Percentiles rank a stretch among this genome's conserved stretches.
Evolutionary conservation across 164 flowering plant species (phyloP).

Genomic region (Annona squamosa): DNA sequence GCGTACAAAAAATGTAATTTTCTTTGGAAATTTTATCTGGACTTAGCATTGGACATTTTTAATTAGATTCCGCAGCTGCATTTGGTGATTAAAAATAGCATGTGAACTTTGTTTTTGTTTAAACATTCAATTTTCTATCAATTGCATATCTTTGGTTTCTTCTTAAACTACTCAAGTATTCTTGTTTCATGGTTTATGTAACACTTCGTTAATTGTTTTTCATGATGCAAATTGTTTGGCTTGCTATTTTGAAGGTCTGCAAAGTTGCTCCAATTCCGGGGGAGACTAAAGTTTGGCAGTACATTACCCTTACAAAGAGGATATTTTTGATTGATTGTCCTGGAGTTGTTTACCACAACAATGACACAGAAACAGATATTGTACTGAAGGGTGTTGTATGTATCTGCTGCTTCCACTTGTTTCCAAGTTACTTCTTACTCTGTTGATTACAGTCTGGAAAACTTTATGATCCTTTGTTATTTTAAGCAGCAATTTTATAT

Average conservation of each 20-base stretch:
- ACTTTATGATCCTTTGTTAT: no score
- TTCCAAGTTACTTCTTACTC: neutral
- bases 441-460: neutral
- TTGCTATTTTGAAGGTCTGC: conserved; percentile 61
- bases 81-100: neutral
- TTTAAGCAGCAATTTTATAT: neutral
- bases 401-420: conserved; percentile 9
- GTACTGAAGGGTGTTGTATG: conserved; percentile 99
- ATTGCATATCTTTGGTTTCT: neutral
- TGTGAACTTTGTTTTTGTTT: neutral
- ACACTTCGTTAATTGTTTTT: neutral
- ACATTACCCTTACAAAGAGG: conserved; percentile 90
- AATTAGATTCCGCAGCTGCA: neutral
- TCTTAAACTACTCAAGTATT: no score
- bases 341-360: conserved; percentile 94
- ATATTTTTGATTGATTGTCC: conserved; percentile 98
- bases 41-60: neutral
- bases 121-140: neutral
- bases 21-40: neutral
- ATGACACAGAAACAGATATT: conserved; percentile 88
- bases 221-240: neutral
- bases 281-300: conserved; percentile 98
- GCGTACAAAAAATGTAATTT: conserved; percentile 84
- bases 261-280: conserved; percentile 99
- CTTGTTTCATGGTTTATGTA: neutral